Conservation (phyloP, 2,329 filamentous ascomycete genomes). For the Hymenoscyphus salicellus region DNA sequence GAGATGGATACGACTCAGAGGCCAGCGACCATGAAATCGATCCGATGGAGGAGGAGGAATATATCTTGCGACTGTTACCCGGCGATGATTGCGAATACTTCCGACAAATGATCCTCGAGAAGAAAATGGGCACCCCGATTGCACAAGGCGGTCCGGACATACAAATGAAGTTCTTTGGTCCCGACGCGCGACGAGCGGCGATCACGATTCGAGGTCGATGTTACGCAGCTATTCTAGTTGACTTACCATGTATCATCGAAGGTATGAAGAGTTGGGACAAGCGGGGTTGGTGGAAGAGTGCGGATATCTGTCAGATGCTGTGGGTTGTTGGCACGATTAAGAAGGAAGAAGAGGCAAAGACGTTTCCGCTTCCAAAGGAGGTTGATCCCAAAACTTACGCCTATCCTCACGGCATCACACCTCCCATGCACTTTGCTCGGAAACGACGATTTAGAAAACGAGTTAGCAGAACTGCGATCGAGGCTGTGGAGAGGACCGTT, state of each 20-base stretch:
- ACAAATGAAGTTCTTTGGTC: conserved; percentile 73
- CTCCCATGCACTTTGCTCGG: conserved; percentile 57
- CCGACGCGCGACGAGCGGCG: conserved; percentile 57
- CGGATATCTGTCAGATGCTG: conserved; percentile 74
- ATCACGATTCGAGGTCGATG: conserved; percentile 57
- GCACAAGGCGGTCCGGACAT: conserved; percentile 72
- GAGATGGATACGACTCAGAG: conserved; percentile 95
- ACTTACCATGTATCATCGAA: conserved; percentile 68
- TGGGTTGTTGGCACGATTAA: conserved; percentile 59
- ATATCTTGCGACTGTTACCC: conserved; percentile 83
- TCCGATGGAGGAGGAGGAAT: conserved; percentile 83
- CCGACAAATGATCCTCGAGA: conserved; percentile 69
- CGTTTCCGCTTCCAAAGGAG: conserved; percentile 29
- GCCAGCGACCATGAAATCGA: conserved; percentile 86
- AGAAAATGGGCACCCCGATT: conserved; percentile 67
- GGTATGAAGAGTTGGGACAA: conserved; percentile 74
- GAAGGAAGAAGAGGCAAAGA: conserved; percentile 49
- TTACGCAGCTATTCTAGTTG: conserved; percentile 66
- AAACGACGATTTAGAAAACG: conserved; percentile 57
- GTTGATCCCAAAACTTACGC: conserved; percentile 35
- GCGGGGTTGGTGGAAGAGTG: conserved; percentile 69
- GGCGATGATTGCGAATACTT: conserved; percentile 85
- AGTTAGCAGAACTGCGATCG: conserved; percentile 53
- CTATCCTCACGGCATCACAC: conserved; percentile 55
- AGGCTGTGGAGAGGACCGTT: conserved; percentile 55